phyloP scores from a whole-genome alignment of 306 rosid genomes.

The Astragalus glycyphyllos region DNA sequence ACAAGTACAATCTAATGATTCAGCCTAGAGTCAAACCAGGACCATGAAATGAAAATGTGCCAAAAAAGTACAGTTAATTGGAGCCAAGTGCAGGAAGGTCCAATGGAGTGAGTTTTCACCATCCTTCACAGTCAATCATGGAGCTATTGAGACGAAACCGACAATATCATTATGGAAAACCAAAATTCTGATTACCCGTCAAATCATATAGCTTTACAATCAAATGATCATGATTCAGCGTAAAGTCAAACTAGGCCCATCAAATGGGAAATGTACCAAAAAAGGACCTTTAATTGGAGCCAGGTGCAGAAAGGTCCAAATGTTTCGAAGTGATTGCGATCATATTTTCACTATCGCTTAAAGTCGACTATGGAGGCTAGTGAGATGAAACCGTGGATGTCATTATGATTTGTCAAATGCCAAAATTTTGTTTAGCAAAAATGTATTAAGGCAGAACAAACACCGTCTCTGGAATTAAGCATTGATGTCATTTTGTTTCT shows the following conservation, averaged over 20 bases:
- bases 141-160: too few relatives aligned
- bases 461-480: constrained; percentile 15
- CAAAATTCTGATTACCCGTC: too few relatives aligned
- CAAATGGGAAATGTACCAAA: too few relatives aligned
- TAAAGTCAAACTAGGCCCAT: too few relatives aligned
- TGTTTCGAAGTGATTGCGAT: too few relatives aligned
- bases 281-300: too few relatives aligned
- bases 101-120: constrained; percentile 10
- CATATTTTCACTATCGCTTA: too few relatives aligned
- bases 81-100: neutral
- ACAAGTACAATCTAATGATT: constrained; percentile 3
- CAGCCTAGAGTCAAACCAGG: constrained; percentile 4
- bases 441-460: neutral
- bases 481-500: neutral
- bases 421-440: neutral
- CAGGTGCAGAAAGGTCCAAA: too few relatives aligned
- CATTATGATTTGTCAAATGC: neutral
- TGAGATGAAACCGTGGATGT: neutral
- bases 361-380: constrained; percentile 8
- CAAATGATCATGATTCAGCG: too few relatives aligned
- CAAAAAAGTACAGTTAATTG: neutral
- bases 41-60: constrained; percentile 14
- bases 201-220: too few relatives aligned
- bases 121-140: neutral
- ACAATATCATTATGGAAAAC: too few relatives aligned